These are phyloP conservation scores for Danielia oregonensis DNA, from an alignment of 805 yeast genomes.

Conservation along the genomic window DNA sequence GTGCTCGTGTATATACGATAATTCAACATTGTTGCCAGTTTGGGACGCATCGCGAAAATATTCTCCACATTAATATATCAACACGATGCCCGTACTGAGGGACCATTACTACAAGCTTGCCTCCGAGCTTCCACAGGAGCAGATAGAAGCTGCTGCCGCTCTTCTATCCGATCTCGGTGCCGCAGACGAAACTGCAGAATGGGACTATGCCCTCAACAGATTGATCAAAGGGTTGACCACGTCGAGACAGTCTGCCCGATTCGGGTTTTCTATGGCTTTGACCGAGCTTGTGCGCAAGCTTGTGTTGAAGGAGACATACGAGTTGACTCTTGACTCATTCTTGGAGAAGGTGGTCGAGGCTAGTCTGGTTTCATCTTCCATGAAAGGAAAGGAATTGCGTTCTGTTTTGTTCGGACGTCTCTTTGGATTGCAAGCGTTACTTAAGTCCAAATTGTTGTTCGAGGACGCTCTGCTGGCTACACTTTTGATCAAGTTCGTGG, in stretches of 20 bases:
- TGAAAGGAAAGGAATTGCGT: conserved; percentile 81
- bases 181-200: conserved; percentile 49
- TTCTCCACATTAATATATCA: neutral
- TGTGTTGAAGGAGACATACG: conserved; percentile 25
- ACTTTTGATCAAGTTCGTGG: conserved; percentile 41
- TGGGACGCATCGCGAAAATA: conserved; percentile 4
- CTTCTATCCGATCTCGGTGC: conserved; percentile 57
- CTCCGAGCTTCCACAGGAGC: conserved; percentile 68
- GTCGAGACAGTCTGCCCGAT: conserved; percentile 75
- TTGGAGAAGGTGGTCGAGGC: conserved; percentile 37
- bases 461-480: conserved; percentile 14
- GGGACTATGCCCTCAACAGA: conserved; percentile 78
- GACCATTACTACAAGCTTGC: conserved; percentile 78
- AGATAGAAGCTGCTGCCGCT: conserved; percentile 66
- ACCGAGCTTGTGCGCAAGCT: conserved; percentile 55
- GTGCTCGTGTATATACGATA: conserved; percentile 9
- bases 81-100: conserved; percentile 50
- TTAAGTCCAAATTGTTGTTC: conserved; percentile 40
- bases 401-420: conserved; percentile 76
- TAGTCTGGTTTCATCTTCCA: conserved; percentile 30
- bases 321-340: conserved; percentile 30
- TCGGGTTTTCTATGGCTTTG: conserved; percentile 86
- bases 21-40: conserved; percentile 17
- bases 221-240: conserved; percentile 79
- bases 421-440: conserved; percentile 76